Evolutionary conservation across 1,284 basidiomycete genomes (phyloP), one percentile per base, ranked within the genome.

Genomic region (Phellopilus nigrolimitatus): DNA sequence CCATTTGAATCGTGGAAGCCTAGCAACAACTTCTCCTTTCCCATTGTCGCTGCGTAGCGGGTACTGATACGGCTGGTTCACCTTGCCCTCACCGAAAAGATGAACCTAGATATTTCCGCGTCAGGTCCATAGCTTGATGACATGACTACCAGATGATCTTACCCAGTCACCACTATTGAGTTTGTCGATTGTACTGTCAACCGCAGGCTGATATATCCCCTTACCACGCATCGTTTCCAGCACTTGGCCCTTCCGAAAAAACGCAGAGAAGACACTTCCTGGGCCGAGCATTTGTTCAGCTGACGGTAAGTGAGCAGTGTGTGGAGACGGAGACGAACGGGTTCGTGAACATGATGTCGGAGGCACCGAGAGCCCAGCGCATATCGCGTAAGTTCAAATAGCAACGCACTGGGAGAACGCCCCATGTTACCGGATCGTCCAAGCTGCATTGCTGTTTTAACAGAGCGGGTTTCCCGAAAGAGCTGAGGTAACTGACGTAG

Each of bases 341-440:
- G 68, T 94, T 97, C 5, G 90, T 97, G 70, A 98, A 99, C 76
- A 97, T 88, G 63, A 99, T 87, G 58, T 99, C 95, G 15, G 88
- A 87, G 1, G 95, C 95, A 49, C 90, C 91, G 12, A 93, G 74
- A 2, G 89, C 84, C 91, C 92, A 95, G 48, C 93, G 76, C 24
- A 78, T 88, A 27, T 76, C 84, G 22, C 71, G 70, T 6, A 83
- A 68, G 49, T 71, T 72, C 22, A 84, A 69, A 63, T 82, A 88
- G 54, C 74, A 81, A 24, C 71, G 66, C 13, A 75, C 62, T 0
- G 91, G 91, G 54, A 95, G 78, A 15, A 87, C 70, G 9, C 88
- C 87, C 92, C 91, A 95, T n/a, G 76, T 74, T 51, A 92, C 62
- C 12, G 84, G 86, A 59, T 91, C 88, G 62, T 91, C 86, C 45